Conservation (phyloP, 1,284 basidiomycete species). For the Tetrapyrgos nigripes region DNA sequence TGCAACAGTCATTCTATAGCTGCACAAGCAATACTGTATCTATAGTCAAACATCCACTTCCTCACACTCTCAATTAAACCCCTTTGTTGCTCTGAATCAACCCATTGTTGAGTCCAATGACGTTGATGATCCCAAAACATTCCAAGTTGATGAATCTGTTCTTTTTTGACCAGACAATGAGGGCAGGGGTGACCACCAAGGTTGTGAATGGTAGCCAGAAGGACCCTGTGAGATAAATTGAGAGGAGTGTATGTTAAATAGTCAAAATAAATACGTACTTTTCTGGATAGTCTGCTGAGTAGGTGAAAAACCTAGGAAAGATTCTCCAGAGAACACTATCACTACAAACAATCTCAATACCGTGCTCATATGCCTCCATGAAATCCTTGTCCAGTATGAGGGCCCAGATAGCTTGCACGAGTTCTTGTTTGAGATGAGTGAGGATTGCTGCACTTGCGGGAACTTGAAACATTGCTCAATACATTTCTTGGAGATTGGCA, state of each 20-base stretch:
- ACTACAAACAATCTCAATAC: conserved; percentile 20
- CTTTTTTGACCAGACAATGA: conserved; percentile 17
- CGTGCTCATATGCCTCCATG: conserved; percentile 24
- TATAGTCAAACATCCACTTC: conserved; percentile 1
- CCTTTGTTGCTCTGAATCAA: not conserved
- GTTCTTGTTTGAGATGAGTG: conserved; percentile 27
- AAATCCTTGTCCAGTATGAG: conserved; percentile 25
- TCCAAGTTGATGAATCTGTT: conserved; percentile 11
- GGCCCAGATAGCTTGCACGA: conserved; percentile 27
- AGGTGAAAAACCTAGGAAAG: conserved; percentile 24
- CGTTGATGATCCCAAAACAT: not conserved
- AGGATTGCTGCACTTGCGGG: conserved; percentile 13
- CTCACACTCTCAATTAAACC: not conserved
- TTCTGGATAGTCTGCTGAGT: conserved; percentile 21
- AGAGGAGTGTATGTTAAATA: not conserved
- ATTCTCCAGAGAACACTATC: conserved; percentile 20
- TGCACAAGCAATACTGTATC: not conserved
- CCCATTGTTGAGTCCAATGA: not conserved
- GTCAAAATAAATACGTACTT: conserved; percentile 28
- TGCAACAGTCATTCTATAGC: conserved; percentile 5
- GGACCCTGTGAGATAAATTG: conserved; percentile 16
- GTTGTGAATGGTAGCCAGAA: conserved; percentile 22
- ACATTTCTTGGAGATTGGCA: conserved; percentile 8
- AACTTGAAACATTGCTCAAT: conserved; percentile 5
- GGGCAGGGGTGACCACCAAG: conserved; percentile 26